phyloP scores from a whole-genome alignment of 345 rosid species.

The Rhizophora apiculata region DNA sequence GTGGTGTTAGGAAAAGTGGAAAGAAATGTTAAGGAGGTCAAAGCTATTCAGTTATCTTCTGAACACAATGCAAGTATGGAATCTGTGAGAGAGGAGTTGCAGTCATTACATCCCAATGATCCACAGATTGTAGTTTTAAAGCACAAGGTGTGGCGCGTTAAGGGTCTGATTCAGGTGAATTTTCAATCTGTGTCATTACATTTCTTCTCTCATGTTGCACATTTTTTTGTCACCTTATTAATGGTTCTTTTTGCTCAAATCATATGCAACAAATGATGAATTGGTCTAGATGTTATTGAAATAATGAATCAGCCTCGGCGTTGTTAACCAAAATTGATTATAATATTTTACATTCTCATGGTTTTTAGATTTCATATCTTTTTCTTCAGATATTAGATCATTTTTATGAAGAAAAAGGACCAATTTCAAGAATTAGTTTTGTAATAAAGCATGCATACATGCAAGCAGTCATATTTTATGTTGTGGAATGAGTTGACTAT shows the following conservation, averaged over 20 bases:
- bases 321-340: no score
- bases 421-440: background rate
- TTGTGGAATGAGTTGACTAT: no score
- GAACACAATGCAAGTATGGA: conserved; percentile 90
- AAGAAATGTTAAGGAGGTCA: conserved; percentile 50
- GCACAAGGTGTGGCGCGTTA: conserved; percentile 96
- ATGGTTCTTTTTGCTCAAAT: background rate
- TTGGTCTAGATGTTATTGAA: background rate
- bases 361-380: background rate
- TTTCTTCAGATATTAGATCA: background rate
- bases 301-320: background rate
- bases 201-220: conserved; percentile 1
- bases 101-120: conserved; percentile 80
- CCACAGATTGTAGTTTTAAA: conserved; percentile 86
- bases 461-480: no score
- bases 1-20: conserved; percentile 73
- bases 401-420: background rate
- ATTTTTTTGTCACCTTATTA: background rate
- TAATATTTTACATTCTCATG: no score
- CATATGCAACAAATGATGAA: background rate
- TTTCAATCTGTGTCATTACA: background rate
- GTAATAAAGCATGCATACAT: background rate
- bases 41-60: conserved; percentile 76
- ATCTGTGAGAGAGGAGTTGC: conserved; percentile 91
- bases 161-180: conserved; percentile 89